phyloP scores from a whole-genome alignment of 441 rosid species.

The Populus hybrid region DNA sequence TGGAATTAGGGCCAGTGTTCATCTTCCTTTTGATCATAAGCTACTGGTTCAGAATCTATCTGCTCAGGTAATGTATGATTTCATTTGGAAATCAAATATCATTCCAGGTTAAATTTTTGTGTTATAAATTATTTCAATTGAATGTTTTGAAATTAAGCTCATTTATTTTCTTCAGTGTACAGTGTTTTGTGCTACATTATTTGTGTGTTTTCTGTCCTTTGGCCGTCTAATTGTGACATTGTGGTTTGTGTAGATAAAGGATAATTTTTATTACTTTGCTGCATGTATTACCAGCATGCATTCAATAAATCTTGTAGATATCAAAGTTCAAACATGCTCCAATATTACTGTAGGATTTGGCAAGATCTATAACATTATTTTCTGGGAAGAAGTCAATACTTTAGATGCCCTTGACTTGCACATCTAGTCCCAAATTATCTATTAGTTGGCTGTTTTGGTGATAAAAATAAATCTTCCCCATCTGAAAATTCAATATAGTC shows the following conservation, averaged over 20 bases:
- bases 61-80: slow-evolving; percentile 50
- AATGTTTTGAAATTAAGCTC: neutral
- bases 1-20: slow-evolving; percentile 86
- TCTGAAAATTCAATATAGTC: neutral
- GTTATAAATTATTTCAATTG: neutral
- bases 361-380: neutral
- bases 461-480: neutral
- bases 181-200: neutral
- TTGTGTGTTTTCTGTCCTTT: slow-evolving; percentile 1
- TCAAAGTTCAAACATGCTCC: neutral
- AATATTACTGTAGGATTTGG: neutral
- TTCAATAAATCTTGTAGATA: neutral
- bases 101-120: slow-evolving; percentile 6
- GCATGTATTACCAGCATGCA: neutral
- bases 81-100: neutral
- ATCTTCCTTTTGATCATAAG: slow-evolving; percentile 79
- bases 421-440: neutral
- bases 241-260: neutral
- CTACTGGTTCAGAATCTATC: slow-evolving; percentile 90
- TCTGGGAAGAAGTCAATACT: neutral
- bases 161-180: neutral
- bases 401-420: neutral
- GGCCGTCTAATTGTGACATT: neutral
- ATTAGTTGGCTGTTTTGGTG: neutral
- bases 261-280: neutral